A percentile compares a stretch with the other conserved stretches of the same genome.
Evolutionary conservation across 176 grass and related monocot genomes (phyloP).

Genomic region (Zoysia pacifica): DNA sequence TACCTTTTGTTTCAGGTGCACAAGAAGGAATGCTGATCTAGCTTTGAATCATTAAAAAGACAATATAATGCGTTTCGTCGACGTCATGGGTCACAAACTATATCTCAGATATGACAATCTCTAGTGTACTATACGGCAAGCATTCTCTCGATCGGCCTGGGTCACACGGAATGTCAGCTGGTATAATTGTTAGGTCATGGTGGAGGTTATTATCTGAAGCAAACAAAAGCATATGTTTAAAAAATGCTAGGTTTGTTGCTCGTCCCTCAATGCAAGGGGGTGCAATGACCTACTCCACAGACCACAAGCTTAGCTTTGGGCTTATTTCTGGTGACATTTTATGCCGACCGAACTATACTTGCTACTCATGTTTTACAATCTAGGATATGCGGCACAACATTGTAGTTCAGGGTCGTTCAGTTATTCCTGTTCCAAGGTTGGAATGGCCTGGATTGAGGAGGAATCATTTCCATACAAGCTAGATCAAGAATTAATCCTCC

Average conservation of each 20-base stretch:
- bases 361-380: neutral
- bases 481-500: too few species aligned
- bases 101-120: neutral
- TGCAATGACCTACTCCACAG: neutral
- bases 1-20: neutral
- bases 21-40: neutral
- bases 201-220: neutral
- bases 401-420: neutral
- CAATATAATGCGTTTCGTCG: neutral
- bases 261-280: slow-evolving; percentile 1
- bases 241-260: neutral
- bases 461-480: too few species aligned
- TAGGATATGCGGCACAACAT: slow-evolving; percentile 5
- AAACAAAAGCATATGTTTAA: neutral
- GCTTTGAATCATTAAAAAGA: neutral
- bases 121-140: too few species aligned
- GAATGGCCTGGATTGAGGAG: too few species aligned
- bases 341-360: neutral
- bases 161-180: too few species aligned
- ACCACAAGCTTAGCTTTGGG: neutral
- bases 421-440: too few species aligned
- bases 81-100: too few species aligned
- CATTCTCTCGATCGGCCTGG: too few species aligned
- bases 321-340: slow-evolving; percentile 23
- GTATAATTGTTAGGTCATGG: too few species aligned